Percentiles rank a stretch among this genome's conserved stretches.
phyloP scores from a whole-genome alignment of 2,329 filamentous ascomycete genomes.

The Aaosphaeria arxii region DNA sequence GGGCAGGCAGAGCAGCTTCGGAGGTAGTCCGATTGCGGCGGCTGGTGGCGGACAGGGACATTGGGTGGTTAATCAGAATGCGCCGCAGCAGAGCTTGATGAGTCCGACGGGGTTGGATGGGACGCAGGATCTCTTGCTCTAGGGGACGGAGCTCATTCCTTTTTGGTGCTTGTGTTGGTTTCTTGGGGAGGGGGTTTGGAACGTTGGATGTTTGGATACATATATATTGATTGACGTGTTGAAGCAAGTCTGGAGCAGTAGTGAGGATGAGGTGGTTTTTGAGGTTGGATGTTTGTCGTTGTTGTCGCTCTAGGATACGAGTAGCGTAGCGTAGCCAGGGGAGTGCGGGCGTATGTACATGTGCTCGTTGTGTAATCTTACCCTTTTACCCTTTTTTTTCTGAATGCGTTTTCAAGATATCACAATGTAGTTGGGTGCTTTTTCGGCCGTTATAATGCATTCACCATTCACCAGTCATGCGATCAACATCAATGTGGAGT shows the following conservation, averaged over 20 bases:
- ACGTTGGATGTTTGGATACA: background rate
- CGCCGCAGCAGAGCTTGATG: conserved; percentile 27
- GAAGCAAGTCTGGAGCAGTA: background rate
- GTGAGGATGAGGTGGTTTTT: background rate
- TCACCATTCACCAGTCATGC: too few species aligned
- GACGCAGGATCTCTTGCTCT: conserved; percentile 29
- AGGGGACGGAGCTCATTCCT: background rate
- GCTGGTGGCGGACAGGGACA: conserved; percentile 27
- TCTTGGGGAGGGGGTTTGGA: background rate
- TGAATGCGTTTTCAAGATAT: too few species aligned
- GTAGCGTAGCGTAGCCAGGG: too few species aligned
- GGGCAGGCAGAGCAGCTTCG: conserved; percentile 34
- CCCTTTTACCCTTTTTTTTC: too few species aligned
- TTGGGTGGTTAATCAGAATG: conserved; percentile 37
- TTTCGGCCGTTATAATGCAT: too few species aligned
- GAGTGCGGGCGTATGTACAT: too few species aligned
- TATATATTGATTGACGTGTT: too few species aligned
- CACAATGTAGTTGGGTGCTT: too few species aligned
- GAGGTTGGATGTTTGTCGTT: too few species aligned
- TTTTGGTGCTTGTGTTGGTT: background rate
- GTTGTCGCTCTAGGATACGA: too few species aligned
- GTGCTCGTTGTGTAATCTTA: too few species aligned
- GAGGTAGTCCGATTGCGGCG: conserved; percentile 29
- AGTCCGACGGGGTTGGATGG: conserved; percentile 25
- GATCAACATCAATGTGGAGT: too few species aligned